A percentile compares a stretch with the other conserved stretches of the same genome.
Evolutionary conservation across 441 rosid species (phyloP).

Genomic region (Lepidium campestre): DNA sequence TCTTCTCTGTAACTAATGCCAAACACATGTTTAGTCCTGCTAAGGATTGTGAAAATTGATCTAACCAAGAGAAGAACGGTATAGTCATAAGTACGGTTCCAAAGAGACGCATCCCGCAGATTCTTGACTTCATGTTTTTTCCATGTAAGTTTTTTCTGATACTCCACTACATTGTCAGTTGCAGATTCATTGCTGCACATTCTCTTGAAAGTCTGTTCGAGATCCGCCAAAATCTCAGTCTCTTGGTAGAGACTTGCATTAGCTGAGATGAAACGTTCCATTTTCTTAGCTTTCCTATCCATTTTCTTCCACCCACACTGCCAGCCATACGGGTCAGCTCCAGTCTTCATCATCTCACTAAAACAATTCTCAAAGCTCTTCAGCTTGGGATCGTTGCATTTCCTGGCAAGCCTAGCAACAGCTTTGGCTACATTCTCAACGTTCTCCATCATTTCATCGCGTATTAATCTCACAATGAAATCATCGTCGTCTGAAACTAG

Average conservation of each 20-base stretch:
- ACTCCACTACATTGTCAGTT: slow-evolving; percentile 53
- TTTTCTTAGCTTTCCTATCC: slow-evolving; percentile 85
- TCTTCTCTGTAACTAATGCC: slow-evolving; percentile 45
- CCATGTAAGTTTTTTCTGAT: slow-evolving; percentile 77
- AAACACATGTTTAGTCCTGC: slow-evolving; percentile 59
- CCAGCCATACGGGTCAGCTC: slow-evolving; percentile 72
- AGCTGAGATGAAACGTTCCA: slow-evolving; percentile 69
- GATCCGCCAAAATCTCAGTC: slow-evolving; percentile 78
- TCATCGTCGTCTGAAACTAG: slow-evolving; percentile 83
- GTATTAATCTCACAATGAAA: slow-evolving; percentile 45
- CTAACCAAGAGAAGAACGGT: slow-evolving; percentile 59
- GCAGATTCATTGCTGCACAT: slow-evolving; percentile 55
- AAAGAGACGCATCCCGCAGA: slow-evolving; percentile 69
- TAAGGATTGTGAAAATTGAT: slow-evolving; percentile 70
- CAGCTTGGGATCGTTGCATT: slow-evolving; percentile 63
- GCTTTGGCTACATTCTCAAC: slow-evolving; percentile 54
- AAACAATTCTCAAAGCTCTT: slow-evolving; percentile 55
- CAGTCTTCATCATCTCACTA: slow-evolving; percentile 46
- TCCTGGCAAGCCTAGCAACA: slow-evolving; percentile 67
- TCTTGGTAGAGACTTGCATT: slow-evolving; percentile 82
- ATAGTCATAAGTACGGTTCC: slow-evolving; percentile 86
- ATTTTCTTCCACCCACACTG: slow-evolving; percentile 63
- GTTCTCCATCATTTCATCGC: slow-evolving; percentile 68
- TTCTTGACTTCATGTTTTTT: slow-evolving; percentile 84
- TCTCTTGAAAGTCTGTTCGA: slow-evolving; percentile 76